Conservation (phyloP, 345 rosid species). For the Fremontodendron californicum region DNA sequence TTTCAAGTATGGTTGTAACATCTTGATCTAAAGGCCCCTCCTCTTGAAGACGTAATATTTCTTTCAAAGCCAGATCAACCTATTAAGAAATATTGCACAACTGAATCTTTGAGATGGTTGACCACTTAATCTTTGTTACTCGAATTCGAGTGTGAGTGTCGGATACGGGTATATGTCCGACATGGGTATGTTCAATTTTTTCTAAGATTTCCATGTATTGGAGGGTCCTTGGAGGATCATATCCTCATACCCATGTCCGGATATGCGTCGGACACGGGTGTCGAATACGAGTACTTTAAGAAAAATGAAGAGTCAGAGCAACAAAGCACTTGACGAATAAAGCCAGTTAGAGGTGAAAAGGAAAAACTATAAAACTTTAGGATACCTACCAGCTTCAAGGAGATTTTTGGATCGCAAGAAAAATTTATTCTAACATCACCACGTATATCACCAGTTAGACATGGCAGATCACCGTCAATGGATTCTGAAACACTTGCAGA, state of each 20-base stretch:
- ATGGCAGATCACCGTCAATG: slow-evolving; percentile 80
- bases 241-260: neutral
- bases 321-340: too few species aligned
- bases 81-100: slow-evolving; percentile 24
- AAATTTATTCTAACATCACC: slow-evolving; percentile 77
- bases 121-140: neutral
- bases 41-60: slow-evolving; percentile 69
- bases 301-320: neutral
- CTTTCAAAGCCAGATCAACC: slow-evolving; percentile 90
- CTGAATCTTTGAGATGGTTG: neutral
- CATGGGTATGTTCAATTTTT: neutral
- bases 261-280: too few species aligned
- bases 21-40: slow-evolving; percentile 78
- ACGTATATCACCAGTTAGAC: slow-evolving; percentile 71
- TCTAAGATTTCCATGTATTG: neutral
- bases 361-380: neutral
- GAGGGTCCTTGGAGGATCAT: neutral
- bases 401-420: slow-evolving; percentile 86
- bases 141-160: too few species aligned
- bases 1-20: slow-evolving; percentile 70
- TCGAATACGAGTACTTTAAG: neutral
- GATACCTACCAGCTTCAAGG: slow-evolving; percentile 59
- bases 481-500: slow-evolving; percentile 77
- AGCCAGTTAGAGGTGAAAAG: neutral
- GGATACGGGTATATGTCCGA: neutral